These are phyloP conservation scores for Amanita molliuscula DNA, from an alignment of 768 basidiomycete genomes.

Conservation along the genomic window DNA sequence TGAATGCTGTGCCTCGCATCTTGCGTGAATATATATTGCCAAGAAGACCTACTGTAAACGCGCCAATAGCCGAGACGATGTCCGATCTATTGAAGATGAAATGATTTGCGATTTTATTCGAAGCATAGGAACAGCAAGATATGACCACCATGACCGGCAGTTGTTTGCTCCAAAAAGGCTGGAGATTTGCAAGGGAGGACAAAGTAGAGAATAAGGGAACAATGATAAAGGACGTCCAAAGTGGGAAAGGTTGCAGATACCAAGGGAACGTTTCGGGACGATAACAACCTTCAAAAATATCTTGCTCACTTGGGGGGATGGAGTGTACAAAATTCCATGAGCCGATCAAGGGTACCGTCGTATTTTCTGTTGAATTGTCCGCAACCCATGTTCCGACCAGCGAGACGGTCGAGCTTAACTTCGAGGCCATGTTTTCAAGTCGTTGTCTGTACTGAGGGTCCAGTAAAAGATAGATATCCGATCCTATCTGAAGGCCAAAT, in stretches of 20 bases:
- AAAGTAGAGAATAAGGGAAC: constrained; percentile 67
- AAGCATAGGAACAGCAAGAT: constrained; percentile 68
- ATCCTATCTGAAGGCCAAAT: constrained; percentile 78
- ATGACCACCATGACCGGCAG: constrained; percentile 79
- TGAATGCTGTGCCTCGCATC: constrained; percentile 82
- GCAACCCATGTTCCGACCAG: constrained; percentile 61
- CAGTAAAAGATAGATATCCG: constrained; percentile 67
- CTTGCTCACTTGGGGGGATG: constrained; percentile 29
- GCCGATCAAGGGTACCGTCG: constrained; percentile 37
- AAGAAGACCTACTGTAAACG: constrained; percentile 69
- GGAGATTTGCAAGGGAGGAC: constrained; percentile 68
- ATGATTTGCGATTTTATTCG: constrained; percentile 76
- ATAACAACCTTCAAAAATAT: constrained; percentile 61
- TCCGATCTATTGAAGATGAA: constrained; percentile 82
- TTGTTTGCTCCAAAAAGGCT: constrained; percentile 63
- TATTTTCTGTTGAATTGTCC: constrained; percentile 37
- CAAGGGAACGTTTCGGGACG: constrained; percentile 56
- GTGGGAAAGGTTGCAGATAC: constrained; percentile 76
- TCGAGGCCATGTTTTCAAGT: constrained; percentile 43
- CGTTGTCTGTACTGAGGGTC: constrained; percentile 45
- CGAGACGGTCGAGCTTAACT: constrained; percentile 34
- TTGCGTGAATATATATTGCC: constrained; percentile 77
- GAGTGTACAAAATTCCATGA: constrained; percentile 60
- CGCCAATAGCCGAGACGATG: constrained; percentile 76
- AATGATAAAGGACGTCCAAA: constrained; percentile 66